Base-by-base conservation (phyloP, 2,329 filamentous ascomycete species). In the Ophiostoma sp. region DNA sequence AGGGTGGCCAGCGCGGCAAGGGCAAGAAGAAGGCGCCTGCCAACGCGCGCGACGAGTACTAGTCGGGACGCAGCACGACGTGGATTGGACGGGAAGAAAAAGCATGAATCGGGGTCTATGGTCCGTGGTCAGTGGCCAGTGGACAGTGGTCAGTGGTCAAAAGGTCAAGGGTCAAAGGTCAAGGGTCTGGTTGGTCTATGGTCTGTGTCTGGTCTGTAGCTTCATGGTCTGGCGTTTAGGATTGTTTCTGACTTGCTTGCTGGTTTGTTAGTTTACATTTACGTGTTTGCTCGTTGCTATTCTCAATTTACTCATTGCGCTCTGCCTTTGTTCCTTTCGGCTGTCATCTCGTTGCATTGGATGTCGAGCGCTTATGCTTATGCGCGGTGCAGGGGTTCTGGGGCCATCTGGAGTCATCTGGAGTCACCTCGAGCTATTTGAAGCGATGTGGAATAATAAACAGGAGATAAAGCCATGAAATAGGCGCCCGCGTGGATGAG, bases 1-100 rank as follows among this genome's bases (percentile, higher is more conserved):
- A 96, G 81, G 89, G 86, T n/a, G 87, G 87, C 55, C 84, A 86
- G 71, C 73, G 71, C 62, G 77, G 76, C 70, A 89, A 84, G 64
- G 79, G 77, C 72, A 80, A 81, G 74, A 76, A 77, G 66, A 77
- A 78, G 66, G 47, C 45, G 60, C 67, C 69, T 2, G 44, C 45
- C 16, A 70, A 70, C 41, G 69, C 69, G 40, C 47, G 63, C 8
- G 69, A 70, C 8, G 69, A 69, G 38, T 68, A 64, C 16, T 66
- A 66, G 18, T 38, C 49, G 41, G 18, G 42, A 11, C 36, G 42
- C 62, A 42, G 18, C 41, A 40, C 36, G 12, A 6, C 27, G 12
- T 40, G 8, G 8, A 36, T 5, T 47, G 2, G 12, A n/a, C 6
- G 49, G 5, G 16, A 18, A 45, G 16, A 14, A 66, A 66, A 62